Conservation (phyloP, 192 early-diverging fungal species). For the Diversispora eburnea region DNA sequence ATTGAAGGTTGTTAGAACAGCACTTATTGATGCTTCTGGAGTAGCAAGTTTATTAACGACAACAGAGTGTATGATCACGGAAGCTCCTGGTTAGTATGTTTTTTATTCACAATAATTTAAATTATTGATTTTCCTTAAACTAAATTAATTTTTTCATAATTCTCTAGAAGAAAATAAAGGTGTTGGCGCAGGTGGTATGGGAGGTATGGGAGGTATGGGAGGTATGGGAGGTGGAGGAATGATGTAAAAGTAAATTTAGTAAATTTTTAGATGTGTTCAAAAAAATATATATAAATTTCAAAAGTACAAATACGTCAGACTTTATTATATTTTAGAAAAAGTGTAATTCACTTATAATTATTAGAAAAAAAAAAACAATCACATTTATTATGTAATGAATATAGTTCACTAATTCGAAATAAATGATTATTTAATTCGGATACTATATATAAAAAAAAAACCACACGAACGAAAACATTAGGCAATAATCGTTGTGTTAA, state of each 20-base stretch:
- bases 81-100: conserved; percentile 68
- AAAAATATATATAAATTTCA: too few species aligned
- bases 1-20: conserved; percentile 98
- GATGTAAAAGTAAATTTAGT: conserved; percentile 46
- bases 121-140: background rate
- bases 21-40: conserved; percentile 93
- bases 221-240: conserved; percentile 72
- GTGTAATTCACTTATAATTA: too few species aligned
- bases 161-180: conserved; percentile 45
- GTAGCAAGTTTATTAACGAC: conserved; percentile 97
- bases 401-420: too few species aligned
- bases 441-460: too few species aligned
- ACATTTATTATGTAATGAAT: too few species aligned
- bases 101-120: background rate
- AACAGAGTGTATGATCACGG: conserved; percentile 97
- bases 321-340: too few species aligned
- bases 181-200: conserved; percentile 59
- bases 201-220: conserved; percentile 63
- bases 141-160: background rate
- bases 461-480: too few species aligned
- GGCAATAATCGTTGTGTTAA: too few species aligned
- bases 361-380: too few species aligned
- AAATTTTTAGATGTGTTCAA: too few species aligned
- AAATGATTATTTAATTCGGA: too few species aligned
- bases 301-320: too few species aligned